These are phyloP conservation scores for Yamadazyma friedrichii DNA, from an alignment of 1,139 yeast genomes.

Conservation along the genomic window DNA sequence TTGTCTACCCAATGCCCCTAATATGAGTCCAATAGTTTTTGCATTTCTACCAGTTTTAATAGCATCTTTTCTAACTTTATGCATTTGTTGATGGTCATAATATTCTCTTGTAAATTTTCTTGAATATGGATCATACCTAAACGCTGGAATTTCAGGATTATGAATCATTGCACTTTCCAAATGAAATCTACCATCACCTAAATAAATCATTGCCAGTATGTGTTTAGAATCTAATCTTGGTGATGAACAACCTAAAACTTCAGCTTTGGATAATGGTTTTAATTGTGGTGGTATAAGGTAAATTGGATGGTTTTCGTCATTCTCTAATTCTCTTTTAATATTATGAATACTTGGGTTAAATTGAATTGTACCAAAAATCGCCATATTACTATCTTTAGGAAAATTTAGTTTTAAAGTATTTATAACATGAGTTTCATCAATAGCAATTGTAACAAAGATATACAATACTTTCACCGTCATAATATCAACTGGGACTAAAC, in stretches of 20 bases:
- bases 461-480: conserved; percentile 87
- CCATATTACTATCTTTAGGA: conserved; percentile 57
- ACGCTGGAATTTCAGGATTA: conserved; percentile 90
- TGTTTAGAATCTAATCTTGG: conserved; percentile 66
- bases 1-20: conserved; percentile 97
- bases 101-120: conserved; percentile 85
- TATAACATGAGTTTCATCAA: conserved; percentile 78
- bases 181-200: conserved; percentile 97
- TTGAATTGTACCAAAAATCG: conserved; percentile 93
- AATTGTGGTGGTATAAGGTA: conserved; percentile 86
- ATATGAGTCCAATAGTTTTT: conserved; percentile 72
- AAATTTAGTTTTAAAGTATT: conserved; percentile 77
- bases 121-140: conserved; percentile 90
- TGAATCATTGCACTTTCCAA: conserved; percentile 96
- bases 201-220: conserved; percentile 77
- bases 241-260: conserved; percentile 94
- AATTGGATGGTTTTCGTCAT: conserved; percentile 49
- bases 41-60: conserved; percentile 59
- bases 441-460: conserved; percentile 91
- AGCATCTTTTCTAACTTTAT: conserved; percentile 71
- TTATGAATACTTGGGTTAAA: conserved; percentile 93
- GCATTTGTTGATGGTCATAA: conserved; percentile 84
- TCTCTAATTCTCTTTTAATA: conserved; percentile 57
- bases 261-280: conserved; percentile 91
- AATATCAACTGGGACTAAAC: conserved; percentile 92